A percentile compares a stretch with the other conserved stretches of the same genome.
Conservation (phyloP, 495 filamentous ascomycete genomes). For the Thermochaetoides thermophila region DNA sequence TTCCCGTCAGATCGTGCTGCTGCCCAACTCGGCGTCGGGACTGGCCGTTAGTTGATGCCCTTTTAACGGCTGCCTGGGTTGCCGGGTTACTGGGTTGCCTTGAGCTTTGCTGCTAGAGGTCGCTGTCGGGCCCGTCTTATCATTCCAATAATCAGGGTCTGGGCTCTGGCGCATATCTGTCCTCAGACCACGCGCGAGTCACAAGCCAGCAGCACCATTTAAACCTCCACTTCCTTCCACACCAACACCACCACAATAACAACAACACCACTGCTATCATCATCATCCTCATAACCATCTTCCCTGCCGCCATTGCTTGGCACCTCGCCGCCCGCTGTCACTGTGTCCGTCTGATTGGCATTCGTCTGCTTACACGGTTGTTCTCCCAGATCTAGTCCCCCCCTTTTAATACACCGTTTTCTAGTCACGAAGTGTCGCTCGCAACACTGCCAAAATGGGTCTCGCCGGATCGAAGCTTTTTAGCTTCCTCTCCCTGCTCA, state of each 20-base stretch:
- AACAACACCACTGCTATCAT: neutral
- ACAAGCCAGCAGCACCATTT: too few relatives aligned
- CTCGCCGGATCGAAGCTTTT: constrained; percentile 18
- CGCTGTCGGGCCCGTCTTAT: too few relatives aligned
- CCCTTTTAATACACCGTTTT: neutral
- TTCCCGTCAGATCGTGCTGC: constrained; percentile 3
- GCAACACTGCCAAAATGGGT: constrained; percentile 20
- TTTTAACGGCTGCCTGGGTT: constrained; percentile 1
- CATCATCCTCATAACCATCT: too few relatives aligned
- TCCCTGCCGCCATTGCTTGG: too few relatives aligned
- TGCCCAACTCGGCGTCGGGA: constrained; percentile 6
- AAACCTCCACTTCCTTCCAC: too few relatives aligned
- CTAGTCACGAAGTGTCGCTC: constrained; percentile 2
- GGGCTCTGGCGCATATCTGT: constrained; percentile 15
- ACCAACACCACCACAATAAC: neutral
- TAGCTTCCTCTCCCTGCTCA: constrained; percentile 43
- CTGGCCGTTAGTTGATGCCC: constrained; percentile 5
- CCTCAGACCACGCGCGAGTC: constrained; percentile 16
- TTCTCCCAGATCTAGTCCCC: constrained; percentile 7
- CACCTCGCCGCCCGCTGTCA: too few relatives aligned
- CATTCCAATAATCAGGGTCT: too few relatives aligned
- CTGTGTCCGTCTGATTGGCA: neutral
- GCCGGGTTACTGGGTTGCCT: constrained; percentile 7
- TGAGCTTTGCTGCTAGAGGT: constrained; percentile 2
- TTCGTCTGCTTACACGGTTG: constrained; percentile 6